phyloP scores from a whole-genome alignment of 495 filamentous ascomycete genomes.

The Trichocladium antarcticum region DNA sequence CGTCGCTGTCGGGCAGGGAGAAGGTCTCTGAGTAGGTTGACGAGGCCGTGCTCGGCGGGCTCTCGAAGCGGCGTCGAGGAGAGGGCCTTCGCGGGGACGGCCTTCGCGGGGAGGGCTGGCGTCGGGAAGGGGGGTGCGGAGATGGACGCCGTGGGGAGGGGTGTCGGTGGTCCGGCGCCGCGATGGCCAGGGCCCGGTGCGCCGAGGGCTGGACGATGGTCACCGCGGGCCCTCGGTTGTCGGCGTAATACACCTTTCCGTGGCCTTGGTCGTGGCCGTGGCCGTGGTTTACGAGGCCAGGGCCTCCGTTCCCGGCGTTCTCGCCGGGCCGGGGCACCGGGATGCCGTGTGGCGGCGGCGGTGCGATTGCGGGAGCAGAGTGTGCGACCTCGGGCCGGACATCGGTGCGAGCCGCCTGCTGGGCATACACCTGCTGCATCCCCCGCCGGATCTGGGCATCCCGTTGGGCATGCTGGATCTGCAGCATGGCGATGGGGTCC shows the following conservation, averaged over 20 bases:
- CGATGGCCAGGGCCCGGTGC: too few species aligned
- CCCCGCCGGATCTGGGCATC: neutral
- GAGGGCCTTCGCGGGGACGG: neutral
- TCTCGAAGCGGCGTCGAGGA: neutral
- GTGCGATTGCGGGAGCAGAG: neutral
- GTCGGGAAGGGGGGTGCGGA: neutral
- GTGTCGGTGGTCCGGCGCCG: neutral
- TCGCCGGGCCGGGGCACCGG: neutral
- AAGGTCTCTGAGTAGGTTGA: neutral
- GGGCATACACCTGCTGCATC: slow-evolving; percentile 1
- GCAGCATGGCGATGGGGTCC: slow-evolving; percentile 19
- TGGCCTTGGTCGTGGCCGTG: neutral
- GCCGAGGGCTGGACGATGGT: neutral
- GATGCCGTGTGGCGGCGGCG: neutral
- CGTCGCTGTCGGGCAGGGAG: neutral
- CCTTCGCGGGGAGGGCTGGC: neutral
- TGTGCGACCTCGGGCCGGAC: neutral
- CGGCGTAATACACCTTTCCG: neutral
- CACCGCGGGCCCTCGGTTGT: neutral
- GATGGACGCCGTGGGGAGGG: neutral
- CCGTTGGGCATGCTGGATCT: slow-evolving; percentile 5
- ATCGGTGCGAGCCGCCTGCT: neutral
- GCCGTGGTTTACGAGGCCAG: neutral
- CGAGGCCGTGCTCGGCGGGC: slow-evolving; percentile 2
- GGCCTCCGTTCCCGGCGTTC: neutral